Percentiles rank a stretch among this genome's conserved stretches.
Evolutionary conservation across 1,139 yeast genomes (phyloP).

Genomic region (Saccharomyces pastorianus): DNA sequence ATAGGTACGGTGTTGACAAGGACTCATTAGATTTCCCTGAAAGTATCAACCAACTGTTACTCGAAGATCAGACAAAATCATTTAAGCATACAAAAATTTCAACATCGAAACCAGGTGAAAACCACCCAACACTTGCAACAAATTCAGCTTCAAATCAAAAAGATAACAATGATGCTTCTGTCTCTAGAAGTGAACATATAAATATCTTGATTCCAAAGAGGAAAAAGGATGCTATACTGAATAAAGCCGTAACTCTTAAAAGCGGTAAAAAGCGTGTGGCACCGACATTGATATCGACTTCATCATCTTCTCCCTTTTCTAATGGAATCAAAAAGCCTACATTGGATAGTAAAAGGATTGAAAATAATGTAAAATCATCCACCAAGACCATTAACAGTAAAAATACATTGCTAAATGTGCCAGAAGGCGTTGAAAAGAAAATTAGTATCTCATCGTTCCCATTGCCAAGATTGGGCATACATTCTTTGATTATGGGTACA

Average conservation of each 20-base stretch:
- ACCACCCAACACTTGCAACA: constrained; percentile 17
- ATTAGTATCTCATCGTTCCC: constrained; percentile 30
- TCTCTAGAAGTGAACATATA: constrained; percentile 12
- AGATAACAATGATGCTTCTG: constrained; percentile 1
- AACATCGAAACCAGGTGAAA: constrained; percentile 5
- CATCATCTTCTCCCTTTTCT: constrained; percentile 1
- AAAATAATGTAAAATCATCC: background rate
- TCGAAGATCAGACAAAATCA: constrained; percentile 56
- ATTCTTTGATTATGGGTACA: constrained; percentile 32
- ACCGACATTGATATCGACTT: constrained; percentile 62
- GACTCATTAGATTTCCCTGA: constrained; percentile 83
- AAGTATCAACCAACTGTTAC: constrained; percentile 63
- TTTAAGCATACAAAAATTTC: constrained; percentile 13
- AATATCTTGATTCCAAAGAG: constrained; percentile 27
- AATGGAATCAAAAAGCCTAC: constrained; percentile 5
- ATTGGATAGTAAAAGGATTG: background rate
- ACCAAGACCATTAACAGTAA: background rate
- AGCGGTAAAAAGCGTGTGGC: constrained; percentile 82
- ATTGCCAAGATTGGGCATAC: constrained; percentile 35
- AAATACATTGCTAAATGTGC: constrained; percentile 3
- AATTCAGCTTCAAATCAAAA: constrained; percentile 12
- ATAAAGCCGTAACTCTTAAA: constrained; percentile 23
- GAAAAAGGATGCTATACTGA: constrained; percentile 25
- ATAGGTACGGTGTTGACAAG: constrained; percentile 81
- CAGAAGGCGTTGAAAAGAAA: constrained; percentile 13